Evolutionary conservation across 179 eudicot genomes (phyloP), one percentile per base, ranked within the genome.

Genomic region (Beta lomatogona): DNA sequence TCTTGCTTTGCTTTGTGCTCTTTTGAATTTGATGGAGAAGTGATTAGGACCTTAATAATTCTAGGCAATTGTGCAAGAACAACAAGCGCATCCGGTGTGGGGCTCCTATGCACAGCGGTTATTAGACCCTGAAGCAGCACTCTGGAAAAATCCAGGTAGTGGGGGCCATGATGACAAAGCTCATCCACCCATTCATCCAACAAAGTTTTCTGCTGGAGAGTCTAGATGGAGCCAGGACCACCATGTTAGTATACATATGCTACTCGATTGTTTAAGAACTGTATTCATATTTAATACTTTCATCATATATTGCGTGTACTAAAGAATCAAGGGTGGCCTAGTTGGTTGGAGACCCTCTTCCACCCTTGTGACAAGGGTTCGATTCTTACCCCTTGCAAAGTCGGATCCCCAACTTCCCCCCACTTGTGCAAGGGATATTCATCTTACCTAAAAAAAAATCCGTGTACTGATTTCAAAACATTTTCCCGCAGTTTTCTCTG

Each of bases 101-200:
- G 98, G 99, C 25, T 78, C 91, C 73, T 97, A 93, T 89, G 98
- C 99, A 53, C 92, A 85, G 76, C 90, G 93, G 21, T 84, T 97
- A 75, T 85, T 97, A 85, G 92, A 97, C 72, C 94, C 97, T 86
- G 95, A 85, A 83, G 88, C 91, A 81, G 89, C 88, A 70, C 93
- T 94, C 21, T 97, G 99, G 99, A 94, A 87, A 86, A 85, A 93
- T 82, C 99, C 99, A 52, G 81, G 92, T 71, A 83, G 69, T 48
- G 99, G 99, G 70, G 97, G 98, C 75, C 98, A 94, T 81, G 97
- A 94, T 86, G 99, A 97, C 91, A 97, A 97, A 83, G 98, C 99
- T 69, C 99, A 97, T 83, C 99, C 99, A 82, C 98, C 99, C 65
- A 97, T 97, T 82, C 99, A 97, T 85, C 99, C 99, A 8, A 97